A percentile compares a stretch with the other conserved stretches of the same genome.
Conservation (phyloP, 148 eudicot species). For the Camellia japonica region DNA sequence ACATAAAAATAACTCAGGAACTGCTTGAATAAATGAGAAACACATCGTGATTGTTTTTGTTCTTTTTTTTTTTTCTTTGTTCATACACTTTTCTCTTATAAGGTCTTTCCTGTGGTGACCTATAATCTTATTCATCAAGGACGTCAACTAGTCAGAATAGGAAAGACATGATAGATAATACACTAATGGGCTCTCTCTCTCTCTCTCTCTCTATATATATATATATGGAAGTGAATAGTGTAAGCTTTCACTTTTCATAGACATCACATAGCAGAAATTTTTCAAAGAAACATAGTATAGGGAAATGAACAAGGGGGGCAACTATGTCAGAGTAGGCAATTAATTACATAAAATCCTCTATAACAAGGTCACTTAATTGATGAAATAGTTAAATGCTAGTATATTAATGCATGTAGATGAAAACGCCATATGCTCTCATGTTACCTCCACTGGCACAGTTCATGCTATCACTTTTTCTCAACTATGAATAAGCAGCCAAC, state of each 20-base stretch:
- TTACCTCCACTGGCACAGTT: too few relatives aligned
- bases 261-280: neutral
- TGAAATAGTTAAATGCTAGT: neutral
- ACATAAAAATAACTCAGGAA: neutral
- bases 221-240: neutral
- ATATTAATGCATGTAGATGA: neutral
- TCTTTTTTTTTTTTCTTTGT: neutral
- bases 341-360: neutral
- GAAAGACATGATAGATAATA: neutral
- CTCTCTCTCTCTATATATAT: too few relatives aligned
- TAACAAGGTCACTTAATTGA: neutral
- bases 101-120: neutral
- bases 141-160: neutral
- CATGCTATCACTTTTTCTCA: neutral
- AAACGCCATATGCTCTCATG: neutral
- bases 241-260: neutral
- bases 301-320: neutral
- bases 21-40: neutral
- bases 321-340: neutral
- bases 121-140: neutral
- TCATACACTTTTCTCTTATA: neutral
- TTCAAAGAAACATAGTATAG: neutral
- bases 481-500: neutral
- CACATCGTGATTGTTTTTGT: neutral
- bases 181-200: neutral